These are phyloP conservation scores for Colletotrichum sp. DNA, from an alignment of 2,329 filamentous ascomycete species.

Conservation along the genomic window DNA sequence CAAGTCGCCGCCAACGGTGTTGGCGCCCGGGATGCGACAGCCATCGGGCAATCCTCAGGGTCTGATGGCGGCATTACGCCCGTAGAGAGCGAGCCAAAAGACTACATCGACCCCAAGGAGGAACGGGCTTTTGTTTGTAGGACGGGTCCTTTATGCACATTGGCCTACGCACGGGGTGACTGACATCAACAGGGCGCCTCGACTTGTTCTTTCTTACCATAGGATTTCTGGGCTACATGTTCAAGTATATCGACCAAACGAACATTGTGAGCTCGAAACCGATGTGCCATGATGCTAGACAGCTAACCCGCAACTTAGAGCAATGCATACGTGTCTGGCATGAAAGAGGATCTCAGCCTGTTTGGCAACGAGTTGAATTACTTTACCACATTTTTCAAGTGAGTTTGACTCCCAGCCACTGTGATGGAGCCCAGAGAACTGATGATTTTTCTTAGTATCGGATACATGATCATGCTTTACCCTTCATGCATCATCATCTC, in stretches of 20 bases:
- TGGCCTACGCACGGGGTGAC: neutral
- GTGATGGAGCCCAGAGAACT: neutral
- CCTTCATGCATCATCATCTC: constrained; percentile 31
- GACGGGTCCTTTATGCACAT: neutral
- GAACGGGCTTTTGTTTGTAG: constrained; percentile 1
- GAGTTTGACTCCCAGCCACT: neutral
- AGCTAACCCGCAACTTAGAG: neutral
- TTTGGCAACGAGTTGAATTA: constrained; percentile 29
- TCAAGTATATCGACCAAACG: constrained; percentile 14
- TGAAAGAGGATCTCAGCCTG: constrained; percentile 30
- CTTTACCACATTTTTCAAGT: constrained; percentile 24
- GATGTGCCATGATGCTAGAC: neutral
- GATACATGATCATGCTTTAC: constrained; percentile 28
- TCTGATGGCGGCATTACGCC: neutral
- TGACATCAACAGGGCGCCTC: neutral
- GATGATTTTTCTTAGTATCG: fast-evolving
- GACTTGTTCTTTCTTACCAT: constrained; percentile 9
- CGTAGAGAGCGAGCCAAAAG: neutral
- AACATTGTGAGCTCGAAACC: neutral
- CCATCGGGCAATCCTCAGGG: neutral
- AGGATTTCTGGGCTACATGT: constrained; percentile 10
- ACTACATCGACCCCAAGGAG: constrained; percentile 1
- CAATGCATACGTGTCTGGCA: constrained; percentile 31
- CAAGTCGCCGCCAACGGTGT: neutral
- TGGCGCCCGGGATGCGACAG: neutral